phyloP scores from a whole-genome alignment of 192 early-diverging fungal species.

The Backusella macrospora region DNA sequence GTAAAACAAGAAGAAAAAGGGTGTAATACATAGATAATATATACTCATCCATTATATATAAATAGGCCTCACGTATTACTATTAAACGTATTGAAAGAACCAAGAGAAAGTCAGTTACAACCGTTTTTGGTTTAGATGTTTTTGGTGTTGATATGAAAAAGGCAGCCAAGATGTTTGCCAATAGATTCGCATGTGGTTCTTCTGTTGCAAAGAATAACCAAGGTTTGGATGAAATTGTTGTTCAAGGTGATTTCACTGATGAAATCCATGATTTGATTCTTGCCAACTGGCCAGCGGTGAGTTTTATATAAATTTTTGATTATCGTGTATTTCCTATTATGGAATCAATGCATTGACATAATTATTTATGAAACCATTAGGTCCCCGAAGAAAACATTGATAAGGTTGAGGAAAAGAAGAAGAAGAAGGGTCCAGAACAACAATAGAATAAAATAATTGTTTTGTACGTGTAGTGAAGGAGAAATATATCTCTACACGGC shows the following conservation, averaged over 20 bases:
- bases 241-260: slow-evolving; percentile 94
- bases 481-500: too few species aligned
- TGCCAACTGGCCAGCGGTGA: slow-evolving; percentile 71
- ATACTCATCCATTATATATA: neutral
- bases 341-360: neutral
- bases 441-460: neutral
- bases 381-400: slow-evolving; percentile 80
- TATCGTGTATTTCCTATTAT: neutral
- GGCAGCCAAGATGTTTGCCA: slow-evolving; percentile 94
- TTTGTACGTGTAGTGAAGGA: neutral
- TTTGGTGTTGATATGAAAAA: slow-evolving; percentile 98
- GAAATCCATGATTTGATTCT: slow-evolving; percentile 86
- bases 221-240: slow-evolving; percentile 93
- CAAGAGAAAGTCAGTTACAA: slow-evolving; percentile 91
- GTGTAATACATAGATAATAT: neutral
- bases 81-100: slow-evolving; percentile 92
- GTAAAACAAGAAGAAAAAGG: slow-evolving; percentile 41
- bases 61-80: slow-evolving; percentile 62
- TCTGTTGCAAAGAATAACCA: slow-evolving; percentile 91
- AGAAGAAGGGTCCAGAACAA: slow-evolving; percentile 50
- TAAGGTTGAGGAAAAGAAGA: slow-evolving; percentile 75
- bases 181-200: slow-evolving; percentile 94
- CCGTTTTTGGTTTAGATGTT: slow-evolving; percentile 80
- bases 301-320: slow-evolving; percentile 20
- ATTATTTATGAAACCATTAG: slow-evolving; percentile 31